These are phyloP conservation scores for Ophiostoma ips DNA, from an alignment of 2,329 filamentous ascomycete species.

Conservation along the genomic window DNA sequence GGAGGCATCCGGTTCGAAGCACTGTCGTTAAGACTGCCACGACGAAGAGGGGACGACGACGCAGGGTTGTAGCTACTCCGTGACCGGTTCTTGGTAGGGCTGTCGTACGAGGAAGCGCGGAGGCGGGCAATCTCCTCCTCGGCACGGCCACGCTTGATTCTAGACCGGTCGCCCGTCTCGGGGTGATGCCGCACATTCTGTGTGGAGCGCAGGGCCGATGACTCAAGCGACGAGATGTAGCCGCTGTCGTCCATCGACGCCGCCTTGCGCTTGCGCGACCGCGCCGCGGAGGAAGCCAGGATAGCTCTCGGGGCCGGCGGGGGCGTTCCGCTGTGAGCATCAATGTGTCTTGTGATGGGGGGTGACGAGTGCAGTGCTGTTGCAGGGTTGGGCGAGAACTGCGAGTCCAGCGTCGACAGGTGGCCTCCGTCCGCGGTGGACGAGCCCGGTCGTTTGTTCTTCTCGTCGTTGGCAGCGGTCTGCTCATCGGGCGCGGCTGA, in stretches of 20 bases:
- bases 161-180: conserved; percentile 58
- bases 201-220: conserved; percentile 66
- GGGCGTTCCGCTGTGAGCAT: conserved; percentile 56
- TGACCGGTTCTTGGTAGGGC: conserved; percentile 59
- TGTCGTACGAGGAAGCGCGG: conserved; percentile 84
- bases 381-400: conserved; percentile 57
- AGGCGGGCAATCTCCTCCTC: conserved; percentile 93
- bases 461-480: conserved; percentile 3
- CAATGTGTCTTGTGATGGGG: conserved; percentile 51
- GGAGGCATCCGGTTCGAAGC: conserved; percentile 44
- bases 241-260: conserved; percentile 80
- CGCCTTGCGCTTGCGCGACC: conserved; percentile 62
- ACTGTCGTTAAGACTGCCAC: conserved; percentile 29
- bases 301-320: conserved; percentile 51
- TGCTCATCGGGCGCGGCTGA: conserved; percentile 15
- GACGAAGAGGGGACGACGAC: conserved; percentile 57
- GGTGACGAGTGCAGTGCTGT: conserved; percentile 79
- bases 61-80: conserved; percentile 35
- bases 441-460: too few species aligned
- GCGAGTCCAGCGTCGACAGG: conserved; percentile 27
- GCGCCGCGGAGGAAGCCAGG: conserved; percentile 36
- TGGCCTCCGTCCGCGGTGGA: neutral
- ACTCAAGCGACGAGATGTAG: conserved; percentile 92
- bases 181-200: conserved; percentile 51
- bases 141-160: conserved; percentile 76